Percentiles rank a stretch among this genome's conserved stretches.
Evolutionary conservation across 2,329 filamentous ascomycete species (phyloP).

Genomic region (Dactylellina parvicollis): DNA sequence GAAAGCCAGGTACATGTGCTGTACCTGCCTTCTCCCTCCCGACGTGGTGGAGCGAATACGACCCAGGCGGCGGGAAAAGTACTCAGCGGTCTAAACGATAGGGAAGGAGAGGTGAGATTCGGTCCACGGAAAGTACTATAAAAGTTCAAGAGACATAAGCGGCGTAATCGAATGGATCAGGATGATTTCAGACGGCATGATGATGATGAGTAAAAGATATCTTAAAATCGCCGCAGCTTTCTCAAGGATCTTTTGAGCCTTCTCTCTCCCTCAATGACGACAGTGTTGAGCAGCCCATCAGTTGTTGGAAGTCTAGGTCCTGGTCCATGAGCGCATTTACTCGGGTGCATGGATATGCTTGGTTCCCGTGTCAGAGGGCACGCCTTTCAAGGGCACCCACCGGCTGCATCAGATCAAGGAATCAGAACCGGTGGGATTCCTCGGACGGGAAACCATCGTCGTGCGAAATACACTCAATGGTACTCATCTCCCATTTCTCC

Average conservation of each 20-base stretch:
- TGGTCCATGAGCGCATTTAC: conserved; percentile 32
- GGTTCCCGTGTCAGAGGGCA: conserved; percentile 22
- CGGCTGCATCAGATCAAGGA: conserved; percentile 4
- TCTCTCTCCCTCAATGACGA: conserved; percentile 39
- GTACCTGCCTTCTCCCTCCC: conserved; percentile 45
- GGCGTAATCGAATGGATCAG: conserved; percentile 26
- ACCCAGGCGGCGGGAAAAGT: conserved; percentile 25
- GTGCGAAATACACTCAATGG: conserved; percentile 24
- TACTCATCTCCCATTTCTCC: background rate
- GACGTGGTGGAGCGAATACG: conserved; percentile 19
- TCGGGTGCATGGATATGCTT: conserved; percentile 11
- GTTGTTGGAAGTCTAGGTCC: conserved; percentile 1
- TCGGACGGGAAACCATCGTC: conserved; percentile 11
- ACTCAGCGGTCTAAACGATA: background rate
- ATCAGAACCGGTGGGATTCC: conserved; percentile 18
- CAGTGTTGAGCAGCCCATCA: conserved; percentile 15
- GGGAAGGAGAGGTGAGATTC: conserved; percentile 22
- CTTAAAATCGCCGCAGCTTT: conserved; percentile 12
- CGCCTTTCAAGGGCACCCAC: conserved; percentile 11
- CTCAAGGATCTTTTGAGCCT: conserved; percentile 13
- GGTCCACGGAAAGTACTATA: background rate
- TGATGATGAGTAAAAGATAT: conserved; percentile 6
- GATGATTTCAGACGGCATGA: background rate
- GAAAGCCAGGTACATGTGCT: conserved; percentile 48
- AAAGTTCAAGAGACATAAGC: conserved; percentile 13